Conservation (phyloP, 768 basidiomycete species). For the Tulasnella sp. region DNA sequence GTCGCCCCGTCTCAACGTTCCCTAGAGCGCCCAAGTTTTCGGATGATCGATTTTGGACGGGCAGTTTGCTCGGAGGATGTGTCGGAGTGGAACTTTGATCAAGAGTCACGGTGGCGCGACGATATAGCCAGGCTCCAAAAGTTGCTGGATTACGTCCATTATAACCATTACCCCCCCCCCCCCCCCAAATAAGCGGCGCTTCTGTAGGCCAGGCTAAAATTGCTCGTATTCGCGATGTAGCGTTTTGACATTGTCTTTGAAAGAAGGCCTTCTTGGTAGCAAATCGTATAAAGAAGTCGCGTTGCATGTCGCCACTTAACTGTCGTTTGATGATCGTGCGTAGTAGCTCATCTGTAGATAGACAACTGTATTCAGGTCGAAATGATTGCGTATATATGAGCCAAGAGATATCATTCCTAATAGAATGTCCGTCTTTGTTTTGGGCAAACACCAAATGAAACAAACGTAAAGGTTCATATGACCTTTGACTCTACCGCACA, state of each 20-base stretch:
- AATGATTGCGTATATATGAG: not conserved
- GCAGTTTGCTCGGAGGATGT: not conserved
- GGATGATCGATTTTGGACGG: constrained; percentile 22
- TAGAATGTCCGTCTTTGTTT: not conserved
- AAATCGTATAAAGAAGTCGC: not conserved
- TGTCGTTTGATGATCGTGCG: not conserved
- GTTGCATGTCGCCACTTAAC: not conserved
- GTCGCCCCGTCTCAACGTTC: not conserved
- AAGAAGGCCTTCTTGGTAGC: too few species aligned
- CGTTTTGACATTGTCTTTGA: too few species aligned
- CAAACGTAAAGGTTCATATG: not conserved
- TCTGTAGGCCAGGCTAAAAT: too few species aligned
- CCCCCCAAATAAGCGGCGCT: too few species aligned
- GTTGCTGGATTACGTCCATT: not conserved
- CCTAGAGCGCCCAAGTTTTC: constrained; percentile 7
- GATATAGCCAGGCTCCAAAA: not conserved
- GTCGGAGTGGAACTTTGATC: not conserved
- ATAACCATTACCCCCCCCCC: too few species aligned
- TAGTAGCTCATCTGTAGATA: too few species aligned
- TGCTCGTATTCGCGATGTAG: too few species aligned
- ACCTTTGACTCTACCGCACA: constrained; percentile 35
- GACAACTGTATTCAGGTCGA: not conserved
- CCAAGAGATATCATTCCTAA: not conserved
- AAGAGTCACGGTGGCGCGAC: not conserved
- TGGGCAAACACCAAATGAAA: not conserved